phyloP scores from a whole-genome alignment of 192 early-diverging fungal genomes.

The Bifiguratus adelaidae region DNA sequence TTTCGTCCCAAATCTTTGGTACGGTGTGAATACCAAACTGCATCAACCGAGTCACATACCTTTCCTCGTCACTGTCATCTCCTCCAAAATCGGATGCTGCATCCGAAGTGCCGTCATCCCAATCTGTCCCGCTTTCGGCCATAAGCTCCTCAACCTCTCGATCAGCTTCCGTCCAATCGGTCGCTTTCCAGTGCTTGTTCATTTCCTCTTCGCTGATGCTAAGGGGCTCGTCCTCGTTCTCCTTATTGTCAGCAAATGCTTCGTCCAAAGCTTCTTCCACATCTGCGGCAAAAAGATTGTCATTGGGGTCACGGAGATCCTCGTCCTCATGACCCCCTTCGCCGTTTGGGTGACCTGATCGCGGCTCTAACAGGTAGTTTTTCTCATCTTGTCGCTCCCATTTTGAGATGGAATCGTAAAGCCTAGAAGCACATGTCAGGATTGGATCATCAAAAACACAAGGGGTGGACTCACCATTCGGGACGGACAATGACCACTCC shows the following conservation, averaged over 20 bases:
- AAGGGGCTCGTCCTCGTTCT: constrained; percentile 12
- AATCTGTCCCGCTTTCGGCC: constrained; percentile 21
- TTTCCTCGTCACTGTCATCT: constrained; percentile 17
- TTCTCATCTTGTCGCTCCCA: constrained; percentile 67
- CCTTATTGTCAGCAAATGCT: constrained; percentile 5
- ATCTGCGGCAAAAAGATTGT: constrained; percentile 4
- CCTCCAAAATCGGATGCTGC: constrained; percentile 1
- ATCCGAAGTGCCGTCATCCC: constrained; percentile 11
- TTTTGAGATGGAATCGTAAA: constrained; percentile 55
- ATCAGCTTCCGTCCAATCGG: constrained; percentile 29
- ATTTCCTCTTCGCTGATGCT: constrained; percentile 15
- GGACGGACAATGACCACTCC: constrained; percentile 38
- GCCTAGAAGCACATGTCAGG: constrained; percentile 28
- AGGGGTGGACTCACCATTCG: constrained; percentile 38
- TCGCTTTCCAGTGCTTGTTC: constrained; percentile 23
- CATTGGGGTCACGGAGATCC: neutral
- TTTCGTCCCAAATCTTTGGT: constrained; percentile 4
- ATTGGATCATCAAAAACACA: constrained; percentile 7
- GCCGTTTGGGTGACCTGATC: constrained; percentile 1
- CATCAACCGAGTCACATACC: neutral
- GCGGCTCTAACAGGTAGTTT: constrained; percentile 35
- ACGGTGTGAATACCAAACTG: constrained; percentile 1
- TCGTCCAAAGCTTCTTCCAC: constrained; percentile 20
- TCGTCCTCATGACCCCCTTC: constrained; percentile 5
- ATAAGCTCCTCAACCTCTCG: constrained; percentile 15